Base-by-base conservation (phyloP, 805 yeast genomes). In the Isabelozyma heimii region DNA sequence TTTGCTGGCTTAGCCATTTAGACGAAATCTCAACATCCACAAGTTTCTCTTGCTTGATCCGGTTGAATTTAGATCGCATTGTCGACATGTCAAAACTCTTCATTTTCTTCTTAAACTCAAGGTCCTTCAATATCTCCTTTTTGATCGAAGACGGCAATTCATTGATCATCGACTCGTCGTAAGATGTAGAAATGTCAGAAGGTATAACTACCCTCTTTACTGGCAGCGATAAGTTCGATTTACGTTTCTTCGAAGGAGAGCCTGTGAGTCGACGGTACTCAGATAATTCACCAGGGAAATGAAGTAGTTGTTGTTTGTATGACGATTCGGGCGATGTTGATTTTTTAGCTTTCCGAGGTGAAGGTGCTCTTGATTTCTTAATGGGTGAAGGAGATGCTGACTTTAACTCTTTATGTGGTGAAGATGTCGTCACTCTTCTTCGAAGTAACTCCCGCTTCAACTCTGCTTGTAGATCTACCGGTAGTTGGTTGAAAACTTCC, bases 401-500 rank as follows among this genome's bases (percentile, higher is more conserved):
- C 13, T 40, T 15, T 39, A 40, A 20, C 13, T 6, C 24, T 20
- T 6, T 20, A 5, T 6, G 24, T 2, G 24, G 24, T 5, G 24
- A 20, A 5, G 47, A 43, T 13, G 24, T 42, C 13, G n/a, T n/a
- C 17, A 69, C 52, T 0, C 75, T 72, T 26, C 87, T 62, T 40
- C 81, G 67, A 7, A 69, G 55, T 28, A 85, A 59, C 52, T 86
- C 89, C 3, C 63, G 61, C 51, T 68, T 72, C 1, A 91, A 59
- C 56, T 91, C 97, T 1, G 65, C 54, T 54, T 82, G 82, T 4
- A 91, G 81, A 20, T 84, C 86, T 2, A 64, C 56, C 0, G 97
- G 97, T 8, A 91, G 65, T 43, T 76, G 79, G 10, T 77, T 70
- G 57, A 89, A 80, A 1, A 87, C 88, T 2, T 77, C 80, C 77